phyloP scores from a whole-genome alignment of 108 stramenopile species.

The Epithemia pelagica region DNA sequence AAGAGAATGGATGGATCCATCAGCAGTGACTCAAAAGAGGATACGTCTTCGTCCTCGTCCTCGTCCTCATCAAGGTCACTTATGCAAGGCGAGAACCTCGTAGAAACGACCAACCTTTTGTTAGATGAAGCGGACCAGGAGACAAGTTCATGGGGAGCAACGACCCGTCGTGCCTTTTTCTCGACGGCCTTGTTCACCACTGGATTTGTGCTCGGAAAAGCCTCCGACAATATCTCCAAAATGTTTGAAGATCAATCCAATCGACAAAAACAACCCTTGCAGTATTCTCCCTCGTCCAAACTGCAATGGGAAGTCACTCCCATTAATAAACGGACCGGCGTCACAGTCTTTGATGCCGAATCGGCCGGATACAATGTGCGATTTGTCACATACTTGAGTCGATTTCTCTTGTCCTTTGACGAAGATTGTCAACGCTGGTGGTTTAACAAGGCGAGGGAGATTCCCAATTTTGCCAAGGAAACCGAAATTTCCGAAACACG shows the following conservation, averaged over 20 bases:
- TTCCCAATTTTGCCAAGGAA: slow-evolving; percentile 40
- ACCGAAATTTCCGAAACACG: slow-evolving; percentile 52
- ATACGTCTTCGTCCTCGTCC: no score
- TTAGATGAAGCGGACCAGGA: neutral
- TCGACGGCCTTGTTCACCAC: slow-evolving; percentile 10
- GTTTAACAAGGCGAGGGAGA: slow-evolving; percentile 52
- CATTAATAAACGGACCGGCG: slow-evolving; percentile 69
- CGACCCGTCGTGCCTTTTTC: slow-evolving; percentile 8
- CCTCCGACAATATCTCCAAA: neutral
- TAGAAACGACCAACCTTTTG: neutral
- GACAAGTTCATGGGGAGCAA: neutral
- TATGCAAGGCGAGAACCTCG: neutral
- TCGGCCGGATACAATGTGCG: slow-evolving; percentile 58
- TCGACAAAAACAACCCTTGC: neutral
- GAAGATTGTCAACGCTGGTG: slow-evolving; percentile 72
- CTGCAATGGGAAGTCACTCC: slow-evolving; percentile 48
- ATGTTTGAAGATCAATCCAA: neutral
- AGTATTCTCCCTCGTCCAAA: slow-evolving; percentile 8
- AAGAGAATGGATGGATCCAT: no score
- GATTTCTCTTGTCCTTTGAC: slow-evolving; percentile 73
- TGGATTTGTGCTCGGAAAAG: slow-evolving; percentile 2
- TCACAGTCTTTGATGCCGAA: slow-evolving; percentile 77
- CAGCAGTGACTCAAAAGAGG: no score
- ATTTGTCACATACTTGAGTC: slow-evolving; percentile 74
- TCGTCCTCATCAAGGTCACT: no score